Evolutionary conservation across 306 rosid genomes (phyloP).

Genomic region (Sophora flavescens): DNA sequence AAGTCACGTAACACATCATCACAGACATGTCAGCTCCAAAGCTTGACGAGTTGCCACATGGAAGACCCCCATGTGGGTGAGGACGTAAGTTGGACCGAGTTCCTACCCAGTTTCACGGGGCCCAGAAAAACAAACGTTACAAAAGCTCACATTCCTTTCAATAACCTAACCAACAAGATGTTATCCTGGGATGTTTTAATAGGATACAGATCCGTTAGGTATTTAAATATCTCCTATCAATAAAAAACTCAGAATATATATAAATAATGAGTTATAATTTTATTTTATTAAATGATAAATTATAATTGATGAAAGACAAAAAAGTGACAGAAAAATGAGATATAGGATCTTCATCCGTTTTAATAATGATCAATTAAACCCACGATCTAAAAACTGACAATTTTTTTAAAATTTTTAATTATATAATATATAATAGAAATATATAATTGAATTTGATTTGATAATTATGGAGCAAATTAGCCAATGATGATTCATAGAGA

Average conservation of each 20-base stretch:
- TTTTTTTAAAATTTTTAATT: background rate
- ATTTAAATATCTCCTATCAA: no score
- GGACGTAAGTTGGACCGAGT: slow-evolving; percentile 48
- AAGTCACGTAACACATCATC: slow-evolving; percentile 50
- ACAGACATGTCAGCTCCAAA: slow-evolving; percentile 41
- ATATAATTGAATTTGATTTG: no score
- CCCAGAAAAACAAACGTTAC: background rate
- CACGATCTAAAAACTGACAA: background rate
- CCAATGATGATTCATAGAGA: background rate
- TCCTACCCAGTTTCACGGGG: slow-evolving; percentile 44
- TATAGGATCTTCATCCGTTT: no score
- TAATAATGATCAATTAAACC: background rate
- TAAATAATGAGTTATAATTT: no score
- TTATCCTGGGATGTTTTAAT: no score
- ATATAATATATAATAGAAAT: no score
- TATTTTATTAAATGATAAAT: no score
- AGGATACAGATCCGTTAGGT: no score
- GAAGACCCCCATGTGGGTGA: slow-evolving; percentile 43
- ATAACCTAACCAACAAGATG: no score
- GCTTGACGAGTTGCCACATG: slow-evolving; percentile 38
- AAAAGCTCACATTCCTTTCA: background rate
- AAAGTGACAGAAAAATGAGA: no score
- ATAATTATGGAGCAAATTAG: background rate
- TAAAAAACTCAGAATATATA: no score
- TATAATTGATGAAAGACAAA: no score